Conservation (phyloP, 2,329 filamentous ascomycete genomes). For the Aspergillus fumigatiaffinis region DNA sequence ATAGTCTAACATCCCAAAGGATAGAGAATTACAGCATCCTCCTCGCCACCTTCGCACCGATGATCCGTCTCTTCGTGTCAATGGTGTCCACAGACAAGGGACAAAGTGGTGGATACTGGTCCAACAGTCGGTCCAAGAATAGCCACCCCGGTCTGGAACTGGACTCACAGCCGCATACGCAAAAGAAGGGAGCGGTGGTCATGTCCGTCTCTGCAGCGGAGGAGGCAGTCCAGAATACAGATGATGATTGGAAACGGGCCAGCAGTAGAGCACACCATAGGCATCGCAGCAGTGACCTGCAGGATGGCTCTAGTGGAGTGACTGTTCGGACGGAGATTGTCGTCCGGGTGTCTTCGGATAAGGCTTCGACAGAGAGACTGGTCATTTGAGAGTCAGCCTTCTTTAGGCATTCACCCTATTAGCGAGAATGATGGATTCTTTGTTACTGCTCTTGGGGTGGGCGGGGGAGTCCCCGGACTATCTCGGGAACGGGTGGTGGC, state of each 20-base stretch:
- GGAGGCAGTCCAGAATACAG: background rate
- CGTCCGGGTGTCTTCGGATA: background rate
- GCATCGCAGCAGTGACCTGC: background rate
- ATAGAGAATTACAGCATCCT: constrained; percentile 38
- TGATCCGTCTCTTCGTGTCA: constrained; percentile 30
- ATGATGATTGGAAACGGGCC: background rate
- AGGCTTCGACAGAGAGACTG: background rate
- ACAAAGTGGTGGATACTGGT: constrained; percentile 19
- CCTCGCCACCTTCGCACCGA: constrained; percentile 32
- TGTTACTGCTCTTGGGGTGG: too few species aligned
- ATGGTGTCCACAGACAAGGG: constrained; percentile 15
- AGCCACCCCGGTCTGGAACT: constrained; percentile 1
- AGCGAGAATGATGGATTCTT: too few species aligned
- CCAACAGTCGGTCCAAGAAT: constrained; percentile 6
- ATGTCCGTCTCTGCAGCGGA: constrained; percentile 3
- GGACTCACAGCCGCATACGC: background rate
- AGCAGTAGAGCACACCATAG: background rate
- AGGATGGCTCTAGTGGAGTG: background rate
- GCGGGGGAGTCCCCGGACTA: too few species aligned
- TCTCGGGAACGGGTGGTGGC: too few species aligned
- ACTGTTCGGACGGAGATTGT: background rate
- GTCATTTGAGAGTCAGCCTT: background rate
- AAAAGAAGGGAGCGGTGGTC: background rate
- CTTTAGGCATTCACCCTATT: background rate
- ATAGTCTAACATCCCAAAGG: constrained; percentile 13